Evolutionary conservation across 345 rosid genomes (phyloP).

Genomic region (Populus pruinosa): DNA sequence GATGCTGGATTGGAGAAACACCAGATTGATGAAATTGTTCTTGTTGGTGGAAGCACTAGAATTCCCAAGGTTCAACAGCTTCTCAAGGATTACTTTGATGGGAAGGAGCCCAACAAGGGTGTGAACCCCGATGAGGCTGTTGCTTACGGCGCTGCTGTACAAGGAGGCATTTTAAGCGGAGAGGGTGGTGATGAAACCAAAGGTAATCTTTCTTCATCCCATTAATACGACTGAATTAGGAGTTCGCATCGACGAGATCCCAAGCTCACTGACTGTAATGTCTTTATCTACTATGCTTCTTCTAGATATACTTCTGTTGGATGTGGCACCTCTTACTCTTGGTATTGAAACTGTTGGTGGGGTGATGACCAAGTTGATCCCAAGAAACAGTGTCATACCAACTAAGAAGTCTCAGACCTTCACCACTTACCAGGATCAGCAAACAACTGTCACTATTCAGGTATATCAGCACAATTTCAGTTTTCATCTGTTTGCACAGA

Average conservation of each 20-base stretch:
- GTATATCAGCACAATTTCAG: not conserved
- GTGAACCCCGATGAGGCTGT: conserved; percentile 36
- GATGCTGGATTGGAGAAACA: conserved; percentile 26
- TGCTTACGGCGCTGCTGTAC: conserved; percentile 33
- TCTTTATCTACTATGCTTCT: not conserved
- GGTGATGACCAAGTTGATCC: conserved; percentile 27
- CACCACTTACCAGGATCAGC: conserved; percentile 37
- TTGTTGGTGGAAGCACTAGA: conserved; percentile 36
- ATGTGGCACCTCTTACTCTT: conserved; percentile 26
- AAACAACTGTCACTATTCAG: conserved; percentile 27
- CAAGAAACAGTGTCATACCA: conserved; percentile 27
- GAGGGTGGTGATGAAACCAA: conserved; percentile 27
- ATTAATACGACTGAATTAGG: too few relatives aligned
- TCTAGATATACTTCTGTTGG: conserved; percentile 25
- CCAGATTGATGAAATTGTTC: conserved; percentile 28
- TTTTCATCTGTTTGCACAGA: too few relatives aligned
- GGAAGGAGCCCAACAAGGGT: conserved; percentile 29
- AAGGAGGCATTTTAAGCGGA: conserved; percentile 32
- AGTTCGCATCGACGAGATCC: not conserved
- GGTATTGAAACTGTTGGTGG: conserved; percentile 33
- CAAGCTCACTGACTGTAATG: not conserved
- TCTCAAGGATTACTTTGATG: conserved; percentile 28
- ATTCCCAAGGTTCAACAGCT: conserved; percentile 33
- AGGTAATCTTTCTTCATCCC: not conserved
- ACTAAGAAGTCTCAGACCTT: conserved; percentile 34